Evolutionary conservation across 768 basidiomycete species (phyloP).

Genomic region (Podaxis sp.): DNA sequence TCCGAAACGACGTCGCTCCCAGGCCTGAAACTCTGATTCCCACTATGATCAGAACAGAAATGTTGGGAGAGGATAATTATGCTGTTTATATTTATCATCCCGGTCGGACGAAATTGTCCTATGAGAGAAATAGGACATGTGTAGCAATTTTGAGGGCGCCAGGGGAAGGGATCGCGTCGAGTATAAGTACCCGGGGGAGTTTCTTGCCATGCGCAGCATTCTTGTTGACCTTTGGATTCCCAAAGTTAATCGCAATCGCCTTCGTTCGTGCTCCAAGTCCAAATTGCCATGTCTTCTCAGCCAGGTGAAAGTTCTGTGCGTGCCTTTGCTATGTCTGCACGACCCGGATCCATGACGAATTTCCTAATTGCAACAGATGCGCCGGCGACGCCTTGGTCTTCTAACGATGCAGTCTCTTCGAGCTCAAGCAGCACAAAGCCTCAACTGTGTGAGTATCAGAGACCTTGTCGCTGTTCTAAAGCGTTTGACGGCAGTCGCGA

Average conservation of each 20-base stretch:
- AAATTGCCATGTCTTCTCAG: background rate
- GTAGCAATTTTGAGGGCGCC: background rate
- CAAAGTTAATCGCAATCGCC: background rate
- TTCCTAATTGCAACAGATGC: background rate
- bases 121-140: slow-evolving; percentile 7
- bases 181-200: slow-evolving; percentile 7
- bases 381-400: background rate
- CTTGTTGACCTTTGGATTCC: background rate
- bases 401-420: slow-evolving; percentile 5
- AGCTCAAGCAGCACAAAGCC: background rate
- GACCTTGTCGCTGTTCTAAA: background rate
- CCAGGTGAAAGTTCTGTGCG: background rate
- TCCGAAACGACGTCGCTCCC: background rate
- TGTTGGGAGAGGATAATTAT: background rate
- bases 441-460: background rate
- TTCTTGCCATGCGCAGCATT: background rate
- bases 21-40: background rate
- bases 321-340: background rate
- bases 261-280: background rate
- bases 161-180: background rate
- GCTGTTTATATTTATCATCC: background rate
- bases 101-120: slow-evolving; percentile 5
- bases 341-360: background rate
- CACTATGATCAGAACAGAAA: background rate
- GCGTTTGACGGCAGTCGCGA: background rate